phyloP scores from a whole-genome alignment of 129 eudicot species.

The Saussurea involucrata region DNA sequence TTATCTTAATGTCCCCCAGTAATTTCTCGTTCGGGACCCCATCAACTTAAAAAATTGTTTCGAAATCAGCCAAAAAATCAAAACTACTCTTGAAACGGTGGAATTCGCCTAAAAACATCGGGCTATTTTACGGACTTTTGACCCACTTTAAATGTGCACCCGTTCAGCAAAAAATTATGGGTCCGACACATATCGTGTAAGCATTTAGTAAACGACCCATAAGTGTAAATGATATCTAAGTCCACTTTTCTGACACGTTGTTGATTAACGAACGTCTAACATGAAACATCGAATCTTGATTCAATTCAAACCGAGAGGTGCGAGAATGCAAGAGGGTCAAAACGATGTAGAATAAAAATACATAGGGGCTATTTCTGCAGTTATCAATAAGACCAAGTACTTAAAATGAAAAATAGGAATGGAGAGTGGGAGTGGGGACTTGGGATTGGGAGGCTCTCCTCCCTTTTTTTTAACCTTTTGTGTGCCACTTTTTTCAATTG shows the following conservation, averaged over 20 bases:
- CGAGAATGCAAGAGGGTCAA: background rate
- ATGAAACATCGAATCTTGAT: background rate
- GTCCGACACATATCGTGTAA: too few species aligned
- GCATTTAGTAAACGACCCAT: too few species aligned
- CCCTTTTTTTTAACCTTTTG: background rate
- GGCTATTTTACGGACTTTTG: too few species aligned
- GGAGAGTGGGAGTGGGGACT: background rate
- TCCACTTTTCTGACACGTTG: background rate
- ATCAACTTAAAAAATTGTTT: too few species aligned
- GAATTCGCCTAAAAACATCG: too few species aligned
- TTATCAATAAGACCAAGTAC: background rate
- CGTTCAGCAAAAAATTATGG: too few species aligned
- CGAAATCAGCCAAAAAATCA: too few species aligned
- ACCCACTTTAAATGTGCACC: too few species aligned
- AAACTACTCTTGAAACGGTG: too few species aligned
- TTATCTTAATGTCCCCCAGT: too few species aligned
- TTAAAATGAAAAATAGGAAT: background rate
- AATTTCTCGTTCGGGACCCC: too few species aligned
- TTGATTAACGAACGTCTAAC: background rate
- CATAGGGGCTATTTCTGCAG: background rate
- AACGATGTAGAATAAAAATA: background rate
- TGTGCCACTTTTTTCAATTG: conserved; percentile 8
- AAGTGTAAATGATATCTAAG: too few species aligned
- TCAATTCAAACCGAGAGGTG: background rate
- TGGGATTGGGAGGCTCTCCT: background rate